A percentile compares a stretch with the other conserved stretches of the same genome.
Conservation (phyloP, 2,329 filamentous ascomycete genomes). For the Xylaria hypoxylon region DNA sequence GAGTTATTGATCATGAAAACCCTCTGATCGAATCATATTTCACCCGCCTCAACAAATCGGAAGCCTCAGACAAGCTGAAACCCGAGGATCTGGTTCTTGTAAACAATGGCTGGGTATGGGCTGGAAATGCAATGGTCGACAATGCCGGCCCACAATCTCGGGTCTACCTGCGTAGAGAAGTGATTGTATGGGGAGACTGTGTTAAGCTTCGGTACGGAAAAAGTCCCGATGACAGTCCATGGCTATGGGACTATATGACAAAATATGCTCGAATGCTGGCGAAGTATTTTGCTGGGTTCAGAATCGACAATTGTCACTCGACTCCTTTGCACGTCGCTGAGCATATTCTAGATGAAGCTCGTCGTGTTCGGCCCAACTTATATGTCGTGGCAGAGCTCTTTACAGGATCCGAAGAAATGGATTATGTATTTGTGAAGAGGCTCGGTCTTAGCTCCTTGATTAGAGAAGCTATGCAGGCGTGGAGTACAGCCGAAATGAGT, state of each 20-base stretch:
- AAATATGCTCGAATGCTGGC: slow-evolving; percentile 92
- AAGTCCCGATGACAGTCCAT: slow-evolving; percentile 86
- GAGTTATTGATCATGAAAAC: slow-evolving; percentile 78
- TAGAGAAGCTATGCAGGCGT: slow-evolving; percentile 97
- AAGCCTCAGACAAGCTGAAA: slow-evolving; percentile 80
- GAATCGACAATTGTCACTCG: slow-evolving; percentile 98
- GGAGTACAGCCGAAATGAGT: slow-evolving; percentile 93
- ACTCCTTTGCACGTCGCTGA: slow-evolving; percentile 95
- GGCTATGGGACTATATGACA: slow-evolving; percentile 95
- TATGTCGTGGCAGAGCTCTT: slow-evolving; percentile 97
- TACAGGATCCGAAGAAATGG: slow-evolving; percentile 93
- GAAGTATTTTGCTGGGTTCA: slow-evolving; percentile 93
- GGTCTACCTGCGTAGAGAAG: slow-evolving; percentile 94
- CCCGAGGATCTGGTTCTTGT: slow-evolving; percentile 82
- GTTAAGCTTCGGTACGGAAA: slow-evolving; percentile 94
- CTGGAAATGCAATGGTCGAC: slow-evolving; percentile 91
- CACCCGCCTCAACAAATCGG: slow-evolving; percentile 84
- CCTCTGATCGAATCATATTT: slow-evolving; percentile 96
- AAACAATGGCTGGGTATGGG: slow-evolving; percentile 99
- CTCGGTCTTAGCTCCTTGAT: slow-evolving; percentile 92
- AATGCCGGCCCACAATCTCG: slow-evolving; percentile 90
- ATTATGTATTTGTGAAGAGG: slow-evolving; percentile 94
- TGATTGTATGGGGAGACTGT: slow-evolving; percentile 98
- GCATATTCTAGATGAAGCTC: slow-evolving; percentile 93
- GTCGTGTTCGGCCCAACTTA: slow-evolving; percentile 84